A percentile compares a stretch with the other conserved stretches of the same genome.
Conservation (phyloP, 2,329 filamentous ascomycete species). For the Cordyceps farinosa region DNA sequence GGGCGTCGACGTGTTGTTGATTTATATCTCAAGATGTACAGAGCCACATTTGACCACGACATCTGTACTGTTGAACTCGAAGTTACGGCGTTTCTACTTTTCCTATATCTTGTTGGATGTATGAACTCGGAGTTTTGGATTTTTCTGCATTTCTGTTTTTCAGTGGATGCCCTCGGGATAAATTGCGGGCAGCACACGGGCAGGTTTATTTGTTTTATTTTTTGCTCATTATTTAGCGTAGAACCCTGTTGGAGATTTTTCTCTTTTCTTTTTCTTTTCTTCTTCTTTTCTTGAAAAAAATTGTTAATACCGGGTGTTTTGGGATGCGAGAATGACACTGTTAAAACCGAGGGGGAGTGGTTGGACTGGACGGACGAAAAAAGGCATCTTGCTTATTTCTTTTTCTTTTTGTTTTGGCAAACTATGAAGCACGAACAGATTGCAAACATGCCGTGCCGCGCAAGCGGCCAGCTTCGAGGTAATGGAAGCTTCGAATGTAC, state of each 20-base stretch:
- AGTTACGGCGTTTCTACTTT: not conserved
- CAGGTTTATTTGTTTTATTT: constrained; percentile 2
- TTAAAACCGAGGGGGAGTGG: not conserved
- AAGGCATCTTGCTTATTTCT: not conserved
- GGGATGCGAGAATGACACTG: not conserved
- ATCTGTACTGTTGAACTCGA: not conserved
- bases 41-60: not conserved
- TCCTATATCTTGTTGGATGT: not conserved
- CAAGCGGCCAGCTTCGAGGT: not conserved
- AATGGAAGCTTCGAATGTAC: not conserved
- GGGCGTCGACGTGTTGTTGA: not conserved
- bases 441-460: not conserved
- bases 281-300: not conserved
- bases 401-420: not conserved
- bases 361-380: not conserved
- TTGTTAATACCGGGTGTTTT: not conserved
- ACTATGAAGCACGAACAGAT: not conserved
- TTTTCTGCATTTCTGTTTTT: not conserved
- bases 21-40: not conserved
- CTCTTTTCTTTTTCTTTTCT: not conserved
- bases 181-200: not conserved
- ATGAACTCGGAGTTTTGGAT: not conserved
- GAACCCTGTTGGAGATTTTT: not conserved
- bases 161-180: not conserved
- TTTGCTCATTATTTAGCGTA: constrained; percentile 6